Evolutionary conservation across 2,329 filamentous ascomycete genomes (phyloP).

Genomic region (Fusarium sp.): DNA sequence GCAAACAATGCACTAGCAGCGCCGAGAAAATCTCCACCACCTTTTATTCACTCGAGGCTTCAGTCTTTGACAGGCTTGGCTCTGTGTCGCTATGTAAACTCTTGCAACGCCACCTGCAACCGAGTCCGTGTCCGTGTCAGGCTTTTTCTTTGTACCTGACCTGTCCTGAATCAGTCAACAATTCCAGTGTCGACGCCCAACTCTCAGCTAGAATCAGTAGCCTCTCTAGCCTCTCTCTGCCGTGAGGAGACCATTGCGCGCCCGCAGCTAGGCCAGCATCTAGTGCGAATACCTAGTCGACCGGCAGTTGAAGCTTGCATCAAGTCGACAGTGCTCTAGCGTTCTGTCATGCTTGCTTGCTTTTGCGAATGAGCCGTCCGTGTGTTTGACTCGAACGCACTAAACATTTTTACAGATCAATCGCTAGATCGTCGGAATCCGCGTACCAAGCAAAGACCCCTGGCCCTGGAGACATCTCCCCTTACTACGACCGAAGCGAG

Average conservation of each 20-base stretch:
- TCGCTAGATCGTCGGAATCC: not conserved
- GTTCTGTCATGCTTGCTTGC: not conserved
- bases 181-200: not conserved
- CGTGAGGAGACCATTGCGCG: not conserved
- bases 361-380: not conserved
- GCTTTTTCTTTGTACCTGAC: not conserved
- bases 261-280: not conserved
- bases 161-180: not conserved
- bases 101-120: slow-evolving; percentile 4
- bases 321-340: not conserved
- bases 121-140: not conserved
- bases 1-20: not conserved
- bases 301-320: not conserved
- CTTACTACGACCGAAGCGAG: slow-evolving; percentile 1
- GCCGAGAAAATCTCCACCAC: slow-evolving; percentile 12
- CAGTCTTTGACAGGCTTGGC: not conserved
- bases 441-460: not conserved
- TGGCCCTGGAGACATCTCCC: not conserved
- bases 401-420: not conserved
- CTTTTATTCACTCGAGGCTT: not conserved
- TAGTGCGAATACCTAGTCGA: not conserved
- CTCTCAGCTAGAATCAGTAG: not conserved
- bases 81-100: not conserved
- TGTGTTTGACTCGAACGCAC: not conserved
- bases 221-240: not conserved